Evolutionary conservation across 1,139 yeast species (phyloP).

Genomic region (Scheffersomyces stambukii): DNA sequence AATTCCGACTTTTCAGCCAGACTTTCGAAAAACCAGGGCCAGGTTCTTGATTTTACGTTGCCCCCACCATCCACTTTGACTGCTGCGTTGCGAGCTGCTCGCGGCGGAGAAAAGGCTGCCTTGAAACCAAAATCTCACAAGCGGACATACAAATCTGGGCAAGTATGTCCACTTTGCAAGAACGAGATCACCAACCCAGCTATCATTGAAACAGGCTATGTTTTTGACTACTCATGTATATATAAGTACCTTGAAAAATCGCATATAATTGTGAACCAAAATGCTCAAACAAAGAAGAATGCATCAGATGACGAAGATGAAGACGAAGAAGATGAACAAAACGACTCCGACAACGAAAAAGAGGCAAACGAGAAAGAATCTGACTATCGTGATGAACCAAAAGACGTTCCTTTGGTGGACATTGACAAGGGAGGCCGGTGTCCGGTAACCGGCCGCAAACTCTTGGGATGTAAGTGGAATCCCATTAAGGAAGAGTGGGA

Average conservation of each 20-base stretch:
- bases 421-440: conserved; percentile 66
- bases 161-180: conserved; percentile 70
- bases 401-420: conserved; percentile 13
- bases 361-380: conserved; percentile 7
- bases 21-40: conserved; percentile 50
- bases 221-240: conserved; percentile 86
- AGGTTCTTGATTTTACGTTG: conserved; percentile 44
- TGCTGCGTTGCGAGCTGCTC: conserved; percentile 11
- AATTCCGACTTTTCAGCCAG: conserved; percentile 70
- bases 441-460: conserved; percentile 73
- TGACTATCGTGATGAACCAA: conserved; percentile 14
- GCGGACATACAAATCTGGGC: conserved; percentile 25
- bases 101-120: conserved; percentile 5
- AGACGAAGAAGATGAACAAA: conserved; percentile 17
- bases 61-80: conserved; percentile 49
- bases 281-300: conserved; percentile 10
- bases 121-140: conserved; percentile 11
- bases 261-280: conserved; percentile 30
- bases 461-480: conserved; percentile 72
- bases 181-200: conserved; percentile 72
- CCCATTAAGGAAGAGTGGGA: conserved; percentile 60
- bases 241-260: conserved; percentile 55
- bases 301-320: conserved; percentile 12
- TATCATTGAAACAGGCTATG: conserved; percentile 85
- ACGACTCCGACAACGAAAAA: conserved; percentile 7